Conservation (phyloP, 2,329 filamentous ascomycete genomes). For the Talaromyces sp. region DNA sequence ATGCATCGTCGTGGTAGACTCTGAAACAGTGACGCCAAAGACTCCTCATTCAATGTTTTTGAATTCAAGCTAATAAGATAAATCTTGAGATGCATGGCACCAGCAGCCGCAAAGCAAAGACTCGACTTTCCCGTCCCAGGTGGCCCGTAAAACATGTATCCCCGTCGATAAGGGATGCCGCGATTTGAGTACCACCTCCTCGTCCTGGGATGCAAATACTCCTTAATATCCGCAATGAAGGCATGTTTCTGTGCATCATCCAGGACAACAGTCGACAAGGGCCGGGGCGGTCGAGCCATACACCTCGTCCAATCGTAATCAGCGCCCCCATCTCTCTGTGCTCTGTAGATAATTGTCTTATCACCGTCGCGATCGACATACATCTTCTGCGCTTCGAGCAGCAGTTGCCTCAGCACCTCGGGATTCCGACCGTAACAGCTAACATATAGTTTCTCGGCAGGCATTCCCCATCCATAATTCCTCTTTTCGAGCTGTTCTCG, state of each 20-base stretch:
- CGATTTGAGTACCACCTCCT: slow-evolving; percentile 74
- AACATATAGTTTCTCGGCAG: slow-evolving; percentile 32
- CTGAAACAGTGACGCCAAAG: slow-evolving; percentile 60
- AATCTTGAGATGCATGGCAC: slow-evolving; percentile 66
- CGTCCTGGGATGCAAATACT: slow-evolving; percentile 52
- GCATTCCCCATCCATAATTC: slow-evolving; percentile 20
- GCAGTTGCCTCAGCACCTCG: slow-evolving; percentile 31
- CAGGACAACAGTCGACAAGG: slow-evolving; percentile 55
- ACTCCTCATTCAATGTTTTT: slow-evolving; percentile 61
- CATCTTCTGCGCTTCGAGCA: slow-evolving; percentile 35
- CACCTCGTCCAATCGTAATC: slow-evolving; percentile 33
- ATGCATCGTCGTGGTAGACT: slow-evolving; percentile 67
- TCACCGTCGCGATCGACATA: slow-evolving; percentile 35
- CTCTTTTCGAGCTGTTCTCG: slow-evolving; percentile 29
- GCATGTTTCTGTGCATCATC: slow-evolving; percentile 48
- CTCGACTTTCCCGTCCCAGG: slow-evolving; percentile 78
- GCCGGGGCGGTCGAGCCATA: slow-evolving; percentile 47
- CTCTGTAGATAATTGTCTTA: slow-evolving; percentile 40
- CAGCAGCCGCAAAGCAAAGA: slow-evolving; percentile 66
- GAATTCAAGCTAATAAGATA: slow-evolving; percentile 70
- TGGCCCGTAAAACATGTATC: slow-evolving; percentile 77
- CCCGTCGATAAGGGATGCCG: slow-evolving; percentile 80
- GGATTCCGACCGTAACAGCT: slow-evolving; percentile 37
- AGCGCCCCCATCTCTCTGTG: slow-evolving; percentile 21
- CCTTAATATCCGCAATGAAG: slow-evolving; percentile 54